A percentile compares a stretch with the other conserved stretches of the same genome.
phyloP scores from a whole-genome alignment of 2,329 filamentous ascomycete genomes.

The Neonectria magnoliae region DNA sequence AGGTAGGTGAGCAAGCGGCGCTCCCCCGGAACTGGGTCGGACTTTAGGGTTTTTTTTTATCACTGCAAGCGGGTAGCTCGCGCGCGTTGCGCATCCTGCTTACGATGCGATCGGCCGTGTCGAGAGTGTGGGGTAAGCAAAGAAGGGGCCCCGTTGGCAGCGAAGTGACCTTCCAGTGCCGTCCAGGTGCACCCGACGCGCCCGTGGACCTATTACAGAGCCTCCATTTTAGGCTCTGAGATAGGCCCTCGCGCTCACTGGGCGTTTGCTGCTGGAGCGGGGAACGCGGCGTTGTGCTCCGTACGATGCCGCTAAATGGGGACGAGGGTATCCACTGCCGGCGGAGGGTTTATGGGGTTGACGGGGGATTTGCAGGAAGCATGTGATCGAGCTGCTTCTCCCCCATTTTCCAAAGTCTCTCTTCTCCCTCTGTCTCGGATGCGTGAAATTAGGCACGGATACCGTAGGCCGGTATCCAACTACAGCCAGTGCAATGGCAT shows the following conservation, averaged over 20 bases:
- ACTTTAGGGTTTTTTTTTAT: constrained; percentile 5
- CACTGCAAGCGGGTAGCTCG: neutral
- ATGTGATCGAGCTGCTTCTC: constrained; percentile 18
- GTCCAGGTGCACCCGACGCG: neutral
- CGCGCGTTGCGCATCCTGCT: too few relatives aligned
- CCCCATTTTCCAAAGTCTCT: constrained; percentile 1
- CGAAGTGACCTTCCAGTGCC: neutral
- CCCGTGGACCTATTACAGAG: constrained; percentile 9
- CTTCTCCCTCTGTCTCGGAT: neutral
- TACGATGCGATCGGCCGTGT: constrained; percentile 4
- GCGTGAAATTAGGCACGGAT: neutral
- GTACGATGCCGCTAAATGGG: constrained; percentile 1
- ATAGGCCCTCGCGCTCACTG: constrained; percentile 2
- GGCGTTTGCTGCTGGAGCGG: constrained; percentile 8
- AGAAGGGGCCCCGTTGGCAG: neutral
- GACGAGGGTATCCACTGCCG: constrained; percentile 11
- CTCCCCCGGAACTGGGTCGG: constrained; percentile 1
- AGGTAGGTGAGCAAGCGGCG: too few relatives aligned
- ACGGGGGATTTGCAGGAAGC: constrained; percentile 25
- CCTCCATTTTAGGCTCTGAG: constrained; percentile 9
- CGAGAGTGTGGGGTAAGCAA: constrained; percentile 12
- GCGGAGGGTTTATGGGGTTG: constrained; percentile 14
- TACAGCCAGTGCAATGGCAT: neutral
- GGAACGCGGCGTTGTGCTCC: constrained; percentile 1
- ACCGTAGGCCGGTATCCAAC: neutral